A percentile compares a stretch with the other conserved stretches of the same genome.
Conservation (phyloP, 306 rosid species). For the Rosa persica region DNA sequence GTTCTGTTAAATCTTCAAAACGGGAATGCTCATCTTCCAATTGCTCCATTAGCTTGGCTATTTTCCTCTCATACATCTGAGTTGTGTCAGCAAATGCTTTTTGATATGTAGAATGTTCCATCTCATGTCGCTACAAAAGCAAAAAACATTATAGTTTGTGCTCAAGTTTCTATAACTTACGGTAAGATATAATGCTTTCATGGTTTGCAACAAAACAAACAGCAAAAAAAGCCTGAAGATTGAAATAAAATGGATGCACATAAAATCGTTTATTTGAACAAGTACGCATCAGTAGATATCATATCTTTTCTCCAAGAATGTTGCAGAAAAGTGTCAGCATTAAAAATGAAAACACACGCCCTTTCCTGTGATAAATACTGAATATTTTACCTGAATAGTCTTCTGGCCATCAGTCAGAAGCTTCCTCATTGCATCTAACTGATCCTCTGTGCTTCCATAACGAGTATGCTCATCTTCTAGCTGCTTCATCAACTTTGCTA, state of each 20-base stretch:
- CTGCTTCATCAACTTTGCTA: slow-evolving; percentile 47
- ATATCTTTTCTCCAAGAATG: not conserved
- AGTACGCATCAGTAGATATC: slow-evolving; percentile 7
- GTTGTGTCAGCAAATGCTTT: slow-evolving; percentile 45
- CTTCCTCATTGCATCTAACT: slow-evolving; percentile 30
- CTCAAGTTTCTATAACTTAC: not conserved
- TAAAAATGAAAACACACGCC: not conserved
- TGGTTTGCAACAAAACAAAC: not conserved
- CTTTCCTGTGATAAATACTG: not conserved
- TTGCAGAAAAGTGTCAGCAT: slow-evolving; percentile 1
- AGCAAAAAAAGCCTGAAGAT: not conserved
- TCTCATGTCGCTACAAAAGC: slow-evolving; percentile 37
- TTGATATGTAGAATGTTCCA: slow-evolving; percentile 41
- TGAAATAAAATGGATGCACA: not conserved
- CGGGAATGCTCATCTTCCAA: slow-evolving; percentile 38
- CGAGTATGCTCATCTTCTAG: slow-evolving; percentile 40
- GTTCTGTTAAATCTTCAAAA: slow-evolving; percentile 38
- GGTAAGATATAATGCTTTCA: not conserved
- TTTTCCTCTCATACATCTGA: slow-evolving; percentile 48
- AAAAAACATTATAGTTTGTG: slow-evolving; percentile 13
- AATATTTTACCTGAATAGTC: slow-evolving; percentile 41
- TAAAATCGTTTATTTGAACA: not conserved
- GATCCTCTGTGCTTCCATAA: slow-evolving; percentile 34
- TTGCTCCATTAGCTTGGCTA: slow-evolving; percentile 43
- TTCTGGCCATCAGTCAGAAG: slow-evolving; percentile 45